Conservation (phyloP, 2,329 filamentous ascomycete species). For the Exophiala dermatitidis region DNA sequence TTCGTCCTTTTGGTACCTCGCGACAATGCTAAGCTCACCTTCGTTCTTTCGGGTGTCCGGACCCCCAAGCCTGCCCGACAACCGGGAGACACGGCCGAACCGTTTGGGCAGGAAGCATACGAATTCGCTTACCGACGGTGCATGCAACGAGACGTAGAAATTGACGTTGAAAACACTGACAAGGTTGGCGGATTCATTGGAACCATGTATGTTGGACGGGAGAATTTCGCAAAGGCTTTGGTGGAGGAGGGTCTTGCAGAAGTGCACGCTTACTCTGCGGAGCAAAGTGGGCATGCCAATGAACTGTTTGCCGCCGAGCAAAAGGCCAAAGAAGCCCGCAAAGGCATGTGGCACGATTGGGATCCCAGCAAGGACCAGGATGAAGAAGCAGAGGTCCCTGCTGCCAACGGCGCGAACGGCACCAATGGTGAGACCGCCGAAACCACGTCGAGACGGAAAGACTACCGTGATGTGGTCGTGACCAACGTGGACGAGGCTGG, state of each 20-base stretch:
- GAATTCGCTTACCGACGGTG: slow-evolving; percentile 83
- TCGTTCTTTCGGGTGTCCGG: slow-evolving; percentile 88
- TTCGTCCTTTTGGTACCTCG: slow-evolving; percentile 88
- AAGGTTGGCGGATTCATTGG: slow-evolving; percentile 98
- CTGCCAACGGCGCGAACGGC: slow-evolving; percentile 42
- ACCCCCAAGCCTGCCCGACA: slow-evolving; percentile 80
- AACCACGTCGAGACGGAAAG: slow-evolving; percentile 60
- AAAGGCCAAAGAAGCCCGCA: slow-evolving; percentile 79
- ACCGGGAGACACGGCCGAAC: slow-evolving; percentile 73
- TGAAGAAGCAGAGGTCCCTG: slow-evolving; percentile 43
- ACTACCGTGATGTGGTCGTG: slow-evolving; percentile 90
- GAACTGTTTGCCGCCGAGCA: slow-evolving; percentile 84
- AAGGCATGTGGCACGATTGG: slow-evolving; percentile 89
- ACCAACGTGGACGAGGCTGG: slow-evolving; percentile 81
- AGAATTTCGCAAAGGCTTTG: slow-evolving; percentile 88
- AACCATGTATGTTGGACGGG: slow-evolving; percentile 83
- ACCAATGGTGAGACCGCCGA: slow-evolving; percentile 49
- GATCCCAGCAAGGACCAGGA: slow-evolving; percentile 78
- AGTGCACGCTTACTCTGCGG: slow-evolving; percentile 90
- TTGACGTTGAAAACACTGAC: slow-evolving; percentile 90
- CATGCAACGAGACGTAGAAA: slow-evolving; percentile 91
- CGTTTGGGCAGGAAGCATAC: slow-evolving; percentile 89
- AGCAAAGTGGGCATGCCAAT: slow-evolving; percentile 82
- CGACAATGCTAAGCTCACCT: slow-evolving; percentile 88
- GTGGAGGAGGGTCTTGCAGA: slow-evolving; percentile 90